A percentile compares a stretch with the other conserved stretches of the same genome.
Conservation (phyloP, 352 stramenopile species). For the Pythium coloratum region DNA sequence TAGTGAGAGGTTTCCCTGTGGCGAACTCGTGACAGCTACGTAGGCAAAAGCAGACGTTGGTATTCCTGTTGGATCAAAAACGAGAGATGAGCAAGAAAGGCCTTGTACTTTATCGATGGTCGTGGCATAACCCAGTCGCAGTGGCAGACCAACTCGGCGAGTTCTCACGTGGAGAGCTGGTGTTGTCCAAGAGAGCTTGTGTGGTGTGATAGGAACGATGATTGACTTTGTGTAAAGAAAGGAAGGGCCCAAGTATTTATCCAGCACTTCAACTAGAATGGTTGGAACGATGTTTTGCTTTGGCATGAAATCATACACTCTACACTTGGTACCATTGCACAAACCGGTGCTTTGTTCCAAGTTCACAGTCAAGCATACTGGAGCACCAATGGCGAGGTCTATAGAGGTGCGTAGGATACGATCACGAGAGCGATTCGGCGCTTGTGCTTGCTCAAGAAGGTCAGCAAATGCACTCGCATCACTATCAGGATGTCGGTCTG, state of each 20-base stretch:
- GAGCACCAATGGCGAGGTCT: background rate
- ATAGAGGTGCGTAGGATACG: background rate
- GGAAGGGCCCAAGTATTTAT: background rate
- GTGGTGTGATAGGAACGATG: background rate
- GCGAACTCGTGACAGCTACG: background rate
- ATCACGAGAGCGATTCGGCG: background rate
- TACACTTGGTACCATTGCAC: background rate
- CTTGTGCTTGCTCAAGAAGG: background rate
- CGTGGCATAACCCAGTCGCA: background rate
- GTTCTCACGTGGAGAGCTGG: background rate
- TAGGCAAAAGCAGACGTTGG: background rate
- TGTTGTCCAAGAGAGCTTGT: background rate
- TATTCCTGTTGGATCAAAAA: background rate
- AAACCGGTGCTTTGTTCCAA: background rate
- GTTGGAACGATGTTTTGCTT: background rate
- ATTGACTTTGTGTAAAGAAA: background rate
- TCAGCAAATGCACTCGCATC: too few relatives aligned
- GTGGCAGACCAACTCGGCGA: background rate
- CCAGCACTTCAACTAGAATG: background rate
- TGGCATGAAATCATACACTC: background rate
- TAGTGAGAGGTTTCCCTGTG: background rate
- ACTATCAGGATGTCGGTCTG: too few relatives aligned
- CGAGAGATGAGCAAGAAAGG: background rate
- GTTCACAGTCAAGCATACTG: background rate
- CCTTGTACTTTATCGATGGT: background rate